Percentiles rank a stretch among this genome's conserved stretches.
Evolutionary conservation across 1,284 basidiomycete species (phyloP).

Genomic region (Fomitopsis schrenkii): DNA sequence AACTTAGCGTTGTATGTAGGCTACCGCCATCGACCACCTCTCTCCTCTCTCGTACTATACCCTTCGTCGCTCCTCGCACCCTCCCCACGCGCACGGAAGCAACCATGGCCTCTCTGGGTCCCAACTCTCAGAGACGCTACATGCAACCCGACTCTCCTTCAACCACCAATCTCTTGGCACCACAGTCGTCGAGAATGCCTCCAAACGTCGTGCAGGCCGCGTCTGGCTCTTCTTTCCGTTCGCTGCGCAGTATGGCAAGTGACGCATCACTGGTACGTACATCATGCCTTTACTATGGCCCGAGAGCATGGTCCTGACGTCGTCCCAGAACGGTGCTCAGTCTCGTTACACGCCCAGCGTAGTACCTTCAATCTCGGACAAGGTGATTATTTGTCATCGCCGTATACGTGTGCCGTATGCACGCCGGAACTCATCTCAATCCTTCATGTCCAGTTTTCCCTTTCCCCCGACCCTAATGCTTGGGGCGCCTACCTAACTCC

Average conservation of each 20-base stretch:
- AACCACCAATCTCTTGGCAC: slow-evolving; percentile 48
- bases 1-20: not conserved
- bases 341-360: slow-evolving; percentile 9
- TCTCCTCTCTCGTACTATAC: slow-evolving; percentile 13
- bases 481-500: slow-evolving; percentile 69
- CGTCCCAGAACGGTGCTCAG: slow-evolving; percentile 33
- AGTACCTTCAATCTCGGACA: slow-evolving; percentile 32
- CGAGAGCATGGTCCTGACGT: not conserved
- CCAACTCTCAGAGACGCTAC: slow-evolving; percentile 20
- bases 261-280: slow-evolving; percentile 38
- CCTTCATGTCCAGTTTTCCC: slow-evolving; percentile 51
- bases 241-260: slow-evolving; percentile 37
- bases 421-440: too few relatives aligned
- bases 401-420: not conserved
- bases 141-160: slow-evolving; percentile 37
- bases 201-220: slow-evolving; percentile 38
- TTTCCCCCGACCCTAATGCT: slow-evolving; percentile 65
- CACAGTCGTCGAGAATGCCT: slow-evolving; percentile 19
- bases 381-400: slow-evolving; percentile 20
- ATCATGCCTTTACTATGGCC: not conserved
- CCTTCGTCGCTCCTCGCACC: slow-evolving; percentile 1
- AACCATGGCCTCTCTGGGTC: slow-evolving; percentile 22
- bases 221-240: slow-evolving; percentile 31
- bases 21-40: not conserved
- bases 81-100: slow-evolving; percentile 1